These are phyloP conservation scores for Botrytis pseudocinerea DNA, from an alignment of 2,329 filamentous ascomycete species.

Conservation along the genomic window DNA sequence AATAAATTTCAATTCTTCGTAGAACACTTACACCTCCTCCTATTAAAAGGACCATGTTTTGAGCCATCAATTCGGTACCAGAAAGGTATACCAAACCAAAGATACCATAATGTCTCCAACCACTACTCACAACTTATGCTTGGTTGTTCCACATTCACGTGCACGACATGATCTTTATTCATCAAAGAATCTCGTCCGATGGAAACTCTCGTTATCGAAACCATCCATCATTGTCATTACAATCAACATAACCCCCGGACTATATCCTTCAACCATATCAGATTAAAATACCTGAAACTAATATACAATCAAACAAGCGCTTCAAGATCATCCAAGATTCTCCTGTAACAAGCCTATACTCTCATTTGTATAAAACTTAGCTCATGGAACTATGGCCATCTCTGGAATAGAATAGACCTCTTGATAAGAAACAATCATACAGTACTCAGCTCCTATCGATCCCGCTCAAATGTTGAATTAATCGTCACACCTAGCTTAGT, in stretches of 20 bases:
- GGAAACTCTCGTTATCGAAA: too few species aligned
- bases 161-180: neutral
- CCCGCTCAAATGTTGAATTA: neutral
- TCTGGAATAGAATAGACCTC: too few species aligned
- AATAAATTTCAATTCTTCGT: too few species aligned
- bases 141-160: neutral
- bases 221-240: neutral
- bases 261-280: neutral
- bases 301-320: too few species aligned
- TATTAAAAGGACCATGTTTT: neutral
- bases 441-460: neutral
- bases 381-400: too few species aligned
- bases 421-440: neutral
- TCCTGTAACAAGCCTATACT: too few species aligned
- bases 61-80: neutral
- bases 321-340: too few species aligned
- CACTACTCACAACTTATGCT: neutral
- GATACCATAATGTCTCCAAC: too few species aligned
- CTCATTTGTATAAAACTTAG: too few species aligned
- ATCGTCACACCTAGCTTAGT: neutral
- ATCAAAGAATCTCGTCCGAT: rapidly evolving
- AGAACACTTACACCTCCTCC: neutral
- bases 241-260: rapidly evolving
- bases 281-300: neutral
- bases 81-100: too few species aligned